These are phyloP conservation scores for Neopestalotiopsis rosae DNA, from an alignment of 2,329 filamentous ascomycete species.

Conservation along the genomic window DNA sequence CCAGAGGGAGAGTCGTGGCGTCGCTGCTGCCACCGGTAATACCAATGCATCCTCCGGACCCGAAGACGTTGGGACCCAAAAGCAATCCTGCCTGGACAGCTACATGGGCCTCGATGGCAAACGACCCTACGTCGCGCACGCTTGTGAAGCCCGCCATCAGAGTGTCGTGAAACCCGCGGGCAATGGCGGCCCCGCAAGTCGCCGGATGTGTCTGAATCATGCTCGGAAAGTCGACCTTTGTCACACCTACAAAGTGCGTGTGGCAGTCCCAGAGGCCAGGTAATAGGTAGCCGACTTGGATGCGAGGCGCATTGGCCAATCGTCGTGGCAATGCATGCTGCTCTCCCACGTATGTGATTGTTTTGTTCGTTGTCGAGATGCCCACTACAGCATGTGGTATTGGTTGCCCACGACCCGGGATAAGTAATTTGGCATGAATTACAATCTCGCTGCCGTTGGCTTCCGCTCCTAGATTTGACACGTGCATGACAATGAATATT, in stretches of 20 bases:
- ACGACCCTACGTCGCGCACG: conserved; percentile 44
- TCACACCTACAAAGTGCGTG: conserved; percentile 49
- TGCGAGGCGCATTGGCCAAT: conserved; percentile 34
- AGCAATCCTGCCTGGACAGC: conserved; percentile 43
- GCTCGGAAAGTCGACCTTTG: conserved; percentile 27
- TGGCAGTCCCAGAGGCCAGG: conserved; percentile 61
- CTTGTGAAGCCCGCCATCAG: conserved; percentile 56
- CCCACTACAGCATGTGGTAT: conserved; percentile 44
- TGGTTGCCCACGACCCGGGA: conserved; percentile 52
- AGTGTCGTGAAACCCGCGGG: conserved; percentile 44
- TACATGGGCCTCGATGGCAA: not conserved
- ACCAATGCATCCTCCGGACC: conserved; percentile 46
- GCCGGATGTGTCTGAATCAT: conserved; percentile 29
- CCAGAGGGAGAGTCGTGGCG: conserved; percentile 40
- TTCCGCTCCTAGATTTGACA: not conserved
- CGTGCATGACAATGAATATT: not conserved
- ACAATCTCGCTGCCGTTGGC: not conserved
- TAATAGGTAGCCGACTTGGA: conserved; percentile 48
- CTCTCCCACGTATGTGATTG: conserved; percentile 43
- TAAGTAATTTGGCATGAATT: conserved; percentile 38
- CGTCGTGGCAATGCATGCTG: conserved; percentile 33
- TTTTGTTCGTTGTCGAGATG: conserved; percentile 40
- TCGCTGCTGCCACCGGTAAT: conserved; percentile 57
- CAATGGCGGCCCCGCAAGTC: conserved; percentile 45
- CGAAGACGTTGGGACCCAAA: conserved; percentile 54